phyloP scores from a whole-genome alignment of 768 basidiomycete genomes.

The Collybiopsis luxurians region DNA sequence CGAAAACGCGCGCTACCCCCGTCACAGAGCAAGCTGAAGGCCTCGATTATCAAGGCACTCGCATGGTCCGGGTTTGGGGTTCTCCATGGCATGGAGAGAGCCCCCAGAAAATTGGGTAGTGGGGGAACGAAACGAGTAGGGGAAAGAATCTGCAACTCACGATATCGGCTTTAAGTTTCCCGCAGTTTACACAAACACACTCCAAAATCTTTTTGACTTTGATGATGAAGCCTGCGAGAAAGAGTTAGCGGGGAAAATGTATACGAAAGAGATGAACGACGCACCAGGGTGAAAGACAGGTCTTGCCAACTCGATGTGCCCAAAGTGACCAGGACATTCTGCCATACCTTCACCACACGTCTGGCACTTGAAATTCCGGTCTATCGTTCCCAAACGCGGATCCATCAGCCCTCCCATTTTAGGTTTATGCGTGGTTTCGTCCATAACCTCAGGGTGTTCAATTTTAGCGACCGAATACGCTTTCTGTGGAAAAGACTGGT shows the following conservation, averaged over 20 bases:
- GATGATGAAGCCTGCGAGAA: conserved; percentile 79
- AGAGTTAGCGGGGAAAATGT: neutral
- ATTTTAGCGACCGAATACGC: conserved; percentile 98
- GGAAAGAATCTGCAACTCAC: conserved; percentile 83
- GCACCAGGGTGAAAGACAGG: conserved; percentile 97
- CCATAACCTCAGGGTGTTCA: conserved; percentile 98
- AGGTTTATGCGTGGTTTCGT: conserved; percentile 86
- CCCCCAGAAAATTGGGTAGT: conserved; percentile 98
- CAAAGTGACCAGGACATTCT: conserved; percentile 99
- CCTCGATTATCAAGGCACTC: conserved; percentile 73
- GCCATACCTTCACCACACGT: conserved; percentile 99
- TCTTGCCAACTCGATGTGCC: conserved; percentile 94
- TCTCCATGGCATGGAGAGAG: conserved; percentile 91
- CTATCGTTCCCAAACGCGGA: conserved; percentile 96
- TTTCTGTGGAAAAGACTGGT: conserved; percentile 59
- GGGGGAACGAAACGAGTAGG: conserved; percentile 94
- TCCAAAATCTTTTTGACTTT: conserved; percentile 99
- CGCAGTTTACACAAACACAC: conserved; percentile 98
- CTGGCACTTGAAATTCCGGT: conserved; percentile 98
- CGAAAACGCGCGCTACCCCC: conserved; percentile 84
- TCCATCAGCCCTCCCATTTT: conserved; percentile 97
- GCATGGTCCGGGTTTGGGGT: conserved; percentile 91
- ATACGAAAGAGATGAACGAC: conserved; percentile 22
- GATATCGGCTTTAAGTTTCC: conserved; percentile 94
- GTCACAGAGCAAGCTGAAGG: conserved; percentile 75